Base-by-base conservation (phyloP, 768 basidiomycete species). In the Tubosaeta sp. region DNA sequence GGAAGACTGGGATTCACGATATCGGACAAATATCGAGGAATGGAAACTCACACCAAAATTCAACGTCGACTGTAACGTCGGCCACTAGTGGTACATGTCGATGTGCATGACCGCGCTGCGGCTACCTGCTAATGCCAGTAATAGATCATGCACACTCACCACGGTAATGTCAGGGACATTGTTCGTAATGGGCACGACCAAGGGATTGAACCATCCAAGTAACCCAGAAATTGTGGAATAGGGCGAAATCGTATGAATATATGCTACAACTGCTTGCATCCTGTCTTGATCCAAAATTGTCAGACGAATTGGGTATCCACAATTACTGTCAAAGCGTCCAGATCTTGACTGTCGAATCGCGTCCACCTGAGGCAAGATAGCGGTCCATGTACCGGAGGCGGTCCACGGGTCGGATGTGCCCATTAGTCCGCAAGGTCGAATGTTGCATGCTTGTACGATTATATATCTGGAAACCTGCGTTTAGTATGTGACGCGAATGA, bases 391-490 rank as follows among this genome's bases (percentile, higher is more conserved):
- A 98, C 43, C 96, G 81, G 55, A 98, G 73, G 57, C 80, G 80
- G 70, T 94, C 90, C 25, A 86, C 87, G 0, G 95, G 94, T 54
- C 81, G 83, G 16, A 80, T 89, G 68, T 99, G 96, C n/a, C 96
- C 96, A 65, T 97, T 98, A 6, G 87, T 91, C 39, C 79, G 67
- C 41, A 99, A 69, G 24, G 86, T 80, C 11, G 91, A 88, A 53
- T 93, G 86, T 62, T 94, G 89, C 75, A 87, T 84, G 55, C 84
- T 91, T 8, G 93, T 97, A 25, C 96, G 87, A 68, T 98, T 99
- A 71, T 94, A 98, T 31, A 94, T 80, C 92, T 94, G 42, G 35
- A 39, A 41, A 43, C 45, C 8, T 32, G 44, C 16, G 34, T n/a
- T 44, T 21, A 32, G 51, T 36, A 38, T 3, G 22, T 16, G 44